phyloP scores from a whole-genome alignment of 768 basidiomycete species.

The Boletus reticuloceps region DNA sequence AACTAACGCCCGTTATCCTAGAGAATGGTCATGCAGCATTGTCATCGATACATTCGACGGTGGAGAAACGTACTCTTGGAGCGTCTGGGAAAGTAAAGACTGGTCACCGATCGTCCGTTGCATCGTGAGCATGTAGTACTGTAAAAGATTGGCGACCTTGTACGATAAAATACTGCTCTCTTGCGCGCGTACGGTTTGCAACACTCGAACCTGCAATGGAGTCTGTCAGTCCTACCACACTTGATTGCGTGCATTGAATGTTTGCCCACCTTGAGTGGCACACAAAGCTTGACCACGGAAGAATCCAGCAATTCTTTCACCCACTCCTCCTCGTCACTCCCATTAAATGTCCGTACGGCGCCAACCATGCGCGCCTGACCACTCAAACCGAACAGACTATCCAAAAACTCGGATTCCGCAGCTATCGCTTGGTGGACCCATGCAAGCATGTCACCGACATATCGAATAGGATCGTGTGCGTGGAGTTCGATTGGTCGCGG shows the following conservation, averaged over 20 bases:
- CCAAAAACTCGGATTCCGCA: conserved; percentile 91
- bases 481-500: conserved; percentile 96
- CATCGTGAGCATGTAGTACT: conserved; percentile 95
- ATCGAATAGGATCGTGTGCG: conserved; percentile 95
- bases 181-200: conserved; percentile 90
- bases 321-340: conserved; percentile 72
- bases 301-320: conserved; percentile 78
- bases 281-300: conserved; percentile 80
- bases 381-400: conserved; percentile 74
- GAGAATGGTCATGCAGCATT: neutral
- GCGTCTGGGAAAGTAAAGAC: conserved; percentile 69
- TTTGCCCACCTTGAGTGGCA: conserved; percentile 74
- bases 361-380: conserved; percentile 66
- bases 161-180: conserved; percentile 91
- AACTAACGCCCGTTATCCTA: conserved; percentile 80
- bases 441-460: conserved; percentile 97
- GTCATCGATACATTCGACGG: neutral
- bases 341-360: conserved; percentile 52
- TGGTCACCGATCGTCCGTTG: conserved; percentile 84
- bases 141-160: conserved; percentile 91
- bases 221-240: neutral
- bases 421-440: conserved; percentile 98
- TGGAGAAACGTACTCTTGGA: conserved; percentile 64
- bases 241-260: neutral
- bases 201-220: conserved; percentile 66